Evolutionary conservation across 2,329 filamentous ascomycete species (phyloP), one percentile per base, ranked within the genome.

Genomic region (Grosmannia huntii): DNA sequence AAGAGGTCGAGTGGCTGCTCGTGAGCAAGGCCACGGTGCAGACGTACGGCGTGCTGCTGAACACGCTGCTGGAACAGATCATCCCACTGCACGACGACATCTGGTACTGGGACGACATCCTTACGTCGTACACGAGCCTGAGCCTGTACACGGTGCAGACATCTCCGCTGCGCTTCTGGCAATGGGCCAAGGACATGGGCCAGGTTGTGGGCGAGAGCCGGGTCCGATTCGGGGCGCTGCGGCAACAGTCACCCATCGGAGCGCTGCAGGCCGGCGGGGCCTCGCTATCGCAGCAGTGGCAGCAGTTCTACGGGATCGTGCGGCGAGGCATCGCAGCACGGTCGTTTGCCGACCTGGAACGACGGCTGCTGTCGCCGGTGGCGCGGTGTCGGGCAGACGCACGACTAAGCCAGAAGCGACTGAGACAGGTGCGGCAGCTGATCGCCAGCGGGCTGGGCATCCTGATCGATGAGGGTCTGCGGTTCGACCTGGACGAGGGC

Each of bases 101-200:
- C 27, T 91, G 87, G 83, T 97, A 97, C 70, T 99, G 94, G 94
- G 89, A 96, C 67, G 87, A 94, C 64, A 81, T 96, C 2, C 73
- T 96, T 33, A 82, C 83, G 11, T 95, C 89, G 0, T 86, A 89
- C 64, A 79, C 83, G 54, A 89, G 86, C 66, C 91, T 88, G 63
- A 86, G 84, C 36, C 69, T 96, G 4, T 96, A 96, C 71, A 86
- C 89, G 16, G 73, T 95, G 10, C 94, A 99, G 70, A 96, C 86
- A 0, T 89, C 86, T 0, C 94, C 94, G 0, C 66, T 85, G 48
- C 80, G 88, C 21, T 70, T 96, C 38, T 92, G 84, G 83, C 73
- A 76, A 3, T 90, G 87, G 81, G 75, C 81, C 9, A 50, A 55
- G 48, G 62, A 62, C 33, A 80, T 64, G 53, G 60, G 79, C 66